Percentiles rank a stretch among this genome's conserved stretches.
Evolutionary conservation across 192 early-diverging fungal species (phyloP).

Genomic region (Podila clonocystis): DNA sequence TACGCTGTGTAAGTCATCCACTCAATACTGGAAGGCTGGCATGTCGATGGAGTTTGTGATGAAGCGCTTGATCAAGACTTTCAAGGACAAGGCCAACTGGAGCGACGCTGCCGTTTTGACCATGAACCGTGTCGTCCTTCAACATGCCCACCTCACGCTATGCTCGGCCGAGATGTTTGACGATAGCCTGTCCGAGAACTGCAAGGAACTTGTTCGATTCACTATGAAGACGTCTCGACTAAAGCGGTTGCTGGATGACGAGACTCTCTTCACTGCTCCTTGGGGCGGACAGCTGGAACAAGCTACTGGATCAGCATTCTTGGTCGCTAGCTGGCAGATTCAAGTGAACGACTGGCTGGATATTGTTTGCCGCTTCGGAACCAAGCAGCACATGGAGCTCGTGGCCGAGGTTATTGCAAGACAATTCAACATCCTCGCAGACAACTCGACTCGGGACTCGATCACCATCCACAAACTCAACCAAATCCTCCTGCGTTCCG

Average conservation of each 20-base stretch:
- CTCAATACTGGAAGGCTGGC: constrained; percentile 26
- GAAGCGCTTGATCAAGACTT: constrained; percentile 5
- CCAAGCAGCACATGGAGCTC: constrained; percentile 28
- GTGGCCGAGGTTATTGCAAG: constrained; percentile 30
- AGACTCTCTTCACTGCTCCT: not conserved
- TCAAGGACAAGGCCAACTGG: constrained; percentile 26
- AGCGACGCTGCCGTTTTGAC: constrained; percentile 20
- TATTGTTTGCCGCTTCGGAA: constrained; percentile 47
- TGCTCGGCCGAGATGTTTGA: constrained; percentile 21
- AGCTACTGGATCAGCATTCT: constrained; percentile 15
- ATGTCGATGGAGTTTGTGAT: constrained; percentile 14
- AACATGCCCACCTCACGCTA: constrained; percentile 33
- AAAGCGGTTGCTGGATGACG: constrained; percentile 9
- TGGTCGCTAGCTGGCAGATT: constrained; percentile 61
- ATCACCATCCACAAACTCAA: constrained; percentile 47
- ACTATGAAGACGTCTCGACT: constrained; percentile 38
- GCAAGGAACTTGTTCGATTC: constrained; percentile 17
- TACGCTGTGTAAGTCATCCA: constrained; percentile 27
- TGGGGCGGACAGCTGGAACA: constrained; percentile 33
- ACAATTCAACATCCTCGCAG: constrained; percentile 22
- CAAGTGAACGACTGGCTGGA: constrained; percentile 64
- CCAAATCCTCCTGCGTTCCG: constrained; percentile 50
- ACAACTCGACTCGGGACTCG: not conserved
- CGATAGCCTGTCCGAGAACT: constrained; percentile 1
- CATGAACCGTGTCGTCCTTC: constrained; percentile 36